Percentiles rank a stretch among this genome's conserved stretches.
Conservation (phyloP, 208 protist species). For the Leptomonas pyrrhocoris region DNA sequence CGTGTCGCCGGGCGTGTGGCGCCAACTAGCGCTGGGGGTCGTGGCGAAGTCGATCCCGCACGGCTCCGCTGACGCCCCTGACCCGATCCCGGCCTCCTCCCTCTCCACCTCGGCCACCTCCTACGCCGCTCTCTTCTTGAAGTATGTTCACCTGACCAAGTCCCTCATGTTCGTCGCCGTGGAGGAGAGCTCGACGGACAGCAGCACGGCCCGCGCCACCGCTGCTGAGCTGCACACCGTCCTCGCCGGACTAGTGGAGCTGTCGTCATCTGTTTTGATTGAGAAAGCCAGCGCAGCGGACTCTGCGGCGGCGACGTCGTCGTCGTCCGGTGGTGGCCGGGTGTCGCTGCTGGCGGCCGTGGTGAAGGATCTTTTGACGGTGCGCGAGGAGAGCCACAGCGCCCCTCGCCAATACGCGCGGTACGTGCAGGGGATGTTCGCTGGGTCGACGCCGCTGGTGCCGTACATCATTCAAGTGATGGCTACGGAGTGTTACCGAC, state of each 20-base stretch:
- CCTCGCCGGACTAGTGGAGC: constrained; percentile 22
- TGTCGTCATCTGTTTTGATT: constrained; percentile 20
- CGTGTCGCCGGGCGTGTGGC: constrained; percentile 30
- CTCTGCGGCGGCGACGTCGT: neutral
- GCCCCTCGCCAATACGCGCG: constrained; percentile 27
- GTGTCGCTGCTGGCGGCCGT: constrained; percentile 20
- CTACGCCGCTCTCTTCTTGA: constrained; percentile 31
- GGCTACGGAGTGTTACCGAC: constrained; percentile 14
- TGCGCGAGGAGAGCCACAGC: constrained; percentile 18
- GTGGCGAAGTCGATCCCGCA: constrained; percentile 16
- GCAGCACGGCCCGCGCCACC: constrained; percentile 10
- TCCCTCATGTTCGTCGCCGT: constrained; percentile 16
- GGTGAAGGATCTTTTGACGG: constrained; percentile 28
- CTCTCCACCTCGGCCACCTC: constrained; percentile 2
- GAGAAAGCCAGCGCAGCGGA: constrained; percentile 1
- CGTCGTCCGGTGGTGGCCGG: constrained; percentile 5
- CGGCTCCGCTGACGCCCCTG: constrained; percentile 12
- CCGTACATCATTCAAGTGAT: constrained; percentile 22
- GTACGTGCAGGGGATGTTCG: constrained; percentile 30
- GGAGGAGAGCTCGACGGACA: constrained; percentile 27
- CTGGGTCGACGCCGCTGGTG: constrained; percentile 15
- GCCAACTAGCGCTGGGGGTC: constrained; percentile 10
- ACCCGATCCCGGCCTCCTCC: constrained; percentile 20
- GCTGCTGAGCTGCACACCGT: constrained; percentile 23
- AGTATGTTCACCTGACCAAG: constrained; percentile 32